Base-by-base conservation (phyloP, 345 rosid species). In the Dovyalis caffra region DNA sequence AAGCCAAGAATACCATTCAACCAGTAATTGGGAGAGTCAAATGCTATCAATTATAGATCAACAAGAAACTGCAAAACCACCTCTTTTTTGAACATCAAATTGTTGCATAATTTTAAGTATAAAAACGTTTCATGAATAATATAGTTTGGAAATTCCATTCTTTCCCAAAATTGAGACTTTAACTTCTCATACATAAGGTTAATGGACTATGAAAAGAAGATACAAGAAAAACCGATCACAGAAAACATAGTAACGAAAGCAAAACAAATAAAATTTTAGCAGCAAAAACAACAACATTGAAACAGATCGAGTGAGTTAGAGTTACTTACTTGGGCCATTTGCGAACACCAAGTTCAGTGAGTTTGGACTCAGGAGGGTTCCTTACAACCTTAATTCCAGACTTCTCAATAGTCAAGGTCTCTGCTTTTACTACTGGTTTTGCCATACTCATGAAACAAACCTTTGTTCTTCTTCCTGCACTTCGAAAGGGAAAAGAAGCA, bases 311-410 rank as follows among this genome's bases (percentile, higher is more conserved):
- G n/a, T 8, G 64, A 15, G 26, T 15, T 11, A 0, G 47, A 62
- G 20, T 21, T 21, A 34, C 75, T 65, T 83, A 94, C 95, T 92
- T 94, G 73, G 95, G 89, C 97, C 98, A 94, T 31, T 71, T 80
- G 53, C 90, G 91, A 28, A 91, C 89, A 40, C 97, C 97, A 75
- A 91, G 90, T 51, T 88, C 82, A 58, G 91, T 67, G 79, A 94
- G 97, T 77, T 84, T 90, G 73, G 93, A 81, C 77, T 92, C 95
- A 8, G 91, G 87, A 76, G 93, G 98, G 76, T 86, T 90, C 71
- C 84, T 88, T 64, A 87, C 89, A 29, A 92, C 77, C 70, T 80
- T 80, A 77, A 94, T 77, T 8, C 97, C 97, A 35, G 87, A 79
- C 82, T 89, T 92, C 88, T 92, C 95, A 29, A 85, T 83, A 45